These are phyloP conservation scores for Debaryomyces sp. DNA, from an alignment of 1,139 yeast species.

Conservation along the genomic window DNA sequence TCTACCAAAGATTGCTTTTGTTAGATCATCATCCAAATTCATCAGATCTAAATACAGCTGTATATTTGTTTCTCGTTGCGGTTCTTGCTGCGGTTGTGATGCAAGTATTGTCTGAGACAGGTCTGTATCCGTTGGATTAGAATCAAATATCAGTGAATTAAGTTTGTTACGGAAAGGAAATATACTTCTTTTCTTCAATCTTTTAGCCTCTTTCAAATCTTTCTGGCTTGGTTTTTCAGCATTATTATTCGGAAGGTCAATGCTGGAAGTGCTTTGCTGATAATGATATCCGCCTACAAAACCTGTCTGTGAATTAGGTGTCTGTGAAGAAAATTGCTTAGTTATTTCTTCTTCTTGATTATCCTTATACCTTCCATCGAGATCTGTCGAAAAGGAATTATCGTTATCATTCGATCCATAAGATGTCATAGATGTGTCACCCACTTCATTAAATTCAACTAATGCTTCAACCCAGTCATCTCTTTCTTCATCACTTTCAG, in stretches of 20 bases:
- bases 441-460: slow-evolving; percentile 41
- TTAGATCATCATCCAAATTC: slow-evolving; percentile 38
- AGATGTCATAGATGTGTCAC: slow-evolving; percentile 14
- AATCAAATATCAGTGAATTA: slow-evolving; percentile 6
- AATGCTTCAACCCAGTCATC: slow-evolving; percentile 75
- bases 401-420: slow-evolving; percentile 13
- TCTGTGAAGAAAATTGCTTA: not conserved
- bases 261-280: slow-evolving; percentile 2
- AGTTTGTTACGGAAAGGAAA: slow-evolving; percentile 56
- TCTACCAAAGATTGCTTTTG: slow-evolving; percentile 63
- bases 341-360: not conserved
- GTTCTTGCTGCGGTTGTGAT: slow-evolving; percentile 6
- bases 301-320: not conserved
- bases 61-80: slow-evolving; percentile 23
- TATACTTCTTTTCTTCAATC: slow-evolving; percentile 56
- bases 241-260: slow-evolving; percentile 2
- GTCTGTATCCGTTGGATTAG: not conserved
- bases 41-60: slow-evolving; percentile 43
- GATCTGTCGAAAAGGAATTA: slow-evolving; percentile 1
- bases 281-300: not conserved
- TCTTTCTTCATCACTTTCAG: slow-evolving; percentile 79
- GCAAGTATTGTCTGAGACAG: slow-evolving; percentile 4
- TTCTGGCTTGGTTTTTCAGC: slow-evolving; percentile 6
- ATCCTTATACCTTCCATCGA: not conserved
- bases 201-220: slow-evolving; percentile 38